These are phyloP conservation scores for Aspergillus fischeri DNA, from an alignment of 2,329 filamentous ascomycete genomes.

Conservation along the genomic window DNA sequence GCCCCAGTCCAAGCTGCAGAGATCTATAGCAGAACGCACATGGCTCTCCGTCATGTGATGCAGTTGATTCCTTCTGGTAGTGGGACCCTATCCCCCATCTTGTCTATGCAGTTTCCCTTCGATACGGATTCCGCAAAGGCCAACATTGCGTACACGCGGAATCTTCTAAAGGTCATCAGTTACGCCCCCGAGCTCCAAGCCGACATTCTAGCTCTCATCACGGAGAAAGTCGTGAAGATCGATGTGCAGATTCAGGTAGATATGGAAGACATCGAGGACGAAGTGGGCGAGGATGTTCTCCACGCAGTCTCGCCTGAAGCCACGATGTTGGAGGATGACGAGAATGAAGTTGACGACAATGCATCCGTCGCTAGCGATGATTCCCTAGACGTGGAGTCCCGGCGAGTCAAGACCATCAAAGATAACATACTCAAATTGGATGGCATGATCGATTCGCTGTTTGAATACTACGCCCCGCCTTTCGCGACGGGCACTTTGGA, in stretches of 20 bases:
- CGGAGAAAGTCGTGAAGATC: constrained; percentile 84
- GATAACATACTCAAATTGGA: constrained; percentile 89
- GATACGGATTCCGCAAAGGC: constrained; percentile 69
- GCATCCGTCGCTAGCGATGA: constrained; percentile 57
- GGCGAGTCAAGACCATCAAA: constrained; percentile 65
- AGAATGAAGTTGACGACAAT: constrained; percentile 64
- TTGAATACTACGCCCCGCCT: constrained; percentile 71
- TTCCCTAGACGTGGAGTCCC: constrained; percentile 46
- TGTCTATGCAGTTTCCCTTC: constrained; percentile 69
- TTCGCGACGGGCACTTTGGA: constrained; percentile 67
- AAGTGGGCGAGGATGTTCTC: constrained; percentile 66
- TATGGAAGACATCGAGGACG: constrained; percentile 87
- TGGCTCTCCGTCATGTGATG: constrained; percentile 69
- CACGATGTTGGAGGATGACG: constrained; percentile 33
- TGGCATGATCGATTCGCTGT: constrained; percentile 80
- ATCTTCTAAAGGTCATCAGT: constrained; percentile 70
- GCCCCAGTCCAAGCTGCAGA: constrained; percentile 57
- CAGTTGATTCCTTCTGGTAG: constrained; percentile 77
- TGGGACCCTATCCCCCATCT: constrained; percentile 62
- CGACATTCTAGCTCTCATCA: constrained; percentile 77
- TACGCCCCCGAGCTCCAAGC: constrained; percentile 75
- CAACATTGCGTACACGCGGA: constrained; percentile 86
- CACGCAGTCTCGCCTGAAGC: constrained; percentile 42
- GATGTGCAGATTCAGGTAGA: constrained; percentile 95
- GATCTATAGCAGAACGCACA: constrained; percentile 71